Conservation (phyloP, 2,329 filamentous ascomycete species). For the Plenodomus tracheiphilus region DNA sequence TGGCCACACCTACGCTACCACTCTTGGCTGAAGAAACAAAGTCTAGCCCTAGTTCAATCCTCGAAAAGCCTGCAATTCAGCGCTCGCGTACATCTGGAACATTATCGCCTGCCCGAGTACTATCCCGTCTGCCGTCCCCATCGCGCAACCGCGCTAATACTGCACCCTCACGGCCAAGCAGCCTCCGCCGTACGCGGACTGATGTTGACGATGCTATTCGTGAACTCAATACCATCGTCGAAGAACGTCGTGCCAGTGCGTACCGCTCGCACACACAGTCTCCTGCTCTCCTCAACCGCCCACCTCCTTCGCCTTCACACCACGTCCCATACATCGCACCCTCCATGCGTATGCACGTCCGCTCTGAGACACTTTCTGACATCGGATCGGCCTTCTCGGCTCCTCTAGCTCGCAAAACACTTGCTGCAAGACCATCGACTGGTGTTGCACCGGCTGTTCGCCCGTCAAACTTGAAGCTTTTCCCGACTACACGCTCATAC, state of each 20-base stretch:
- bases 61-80: conserved; percentile 25
- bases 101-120: conserved; percentile 24
- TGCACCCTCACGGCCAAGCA: conserved; percentile 39
- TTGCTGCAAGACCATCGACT: conserved; percentile 22
- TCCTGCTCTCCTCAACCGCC: conserved; percentile 29
- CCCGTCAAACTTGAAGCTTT: conserved; percentile 30
- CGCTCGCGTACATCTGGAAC: conserved; percentile 34
- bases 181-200: conserved; percentile 41
- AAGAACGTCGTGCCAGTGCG: conserved; percentile 49
- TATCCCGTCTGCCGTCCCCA: conserved; percentile 39
- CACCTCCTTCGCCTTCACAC: conserved; percentile 40
- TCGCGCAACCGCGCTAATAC: conserved; percentile 42
- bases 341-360: conserved; percentile 49
- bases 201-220: conserved; percentile 52
- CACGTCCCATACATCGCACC: conserved; percentile 54
- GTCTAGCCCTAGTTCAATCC: conserved; percentile 18
- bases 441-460: conserved; percentile 9
- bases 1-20: conserved; percentile 29
- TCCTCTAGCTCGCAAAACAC: conserved; percentile 37
- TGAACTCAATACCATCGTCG: conserved; percentile 55
- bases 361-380: conserved; percentile 52
- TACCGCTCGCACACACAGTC: conserved; percentile 36
- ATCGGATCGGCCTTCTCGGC: conserved; percentile 53
- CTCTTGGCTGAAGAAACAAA: conserved; percentile 30
- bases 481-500: conserved; percentile 23